Conservation (phyloP, 2,329 filamentous ascomycete genomes). For the Xylaria sp. region DNA sequence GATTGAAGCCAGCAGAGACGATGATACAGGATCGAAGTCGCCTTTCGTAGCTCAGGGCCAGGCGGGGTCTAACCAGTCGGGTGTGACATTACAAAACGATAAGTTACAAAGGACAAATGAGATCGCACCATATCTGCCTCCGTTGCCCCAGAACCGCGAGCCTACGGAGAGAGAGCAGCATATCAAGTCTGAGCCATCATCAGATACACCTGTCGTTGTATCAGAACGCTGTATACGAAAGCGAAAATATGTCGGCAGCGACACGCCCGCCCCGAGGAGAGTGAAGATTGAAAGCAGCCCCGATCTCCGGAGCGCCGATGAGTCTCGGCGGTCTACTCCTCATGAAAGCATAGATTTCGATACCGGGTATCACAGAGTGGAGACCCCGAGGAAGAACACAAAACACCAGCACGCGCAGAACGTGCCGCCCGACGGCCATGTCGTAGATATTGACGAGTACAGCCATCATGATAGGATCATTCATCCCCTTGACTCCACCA, state of each 20-base stretch:
- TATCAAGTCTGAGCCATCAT: constrained; percentile 65
- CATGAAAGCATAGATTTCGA: constrained; percentile 72
- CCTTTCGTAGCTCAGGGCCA: neutral
- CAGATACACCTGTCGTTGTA: constrained; percentile 63
- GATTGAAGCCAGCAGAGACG: neutral
- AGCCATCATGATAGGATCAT: neutral
- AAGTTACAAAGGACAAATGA: constrained; percentile 7
- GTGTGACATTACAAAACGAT: neutral
- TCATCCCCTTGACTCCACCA: neutral
- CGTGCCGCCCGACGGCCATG: neutral
- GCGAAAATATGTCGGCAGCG: constrained; percentile 53
- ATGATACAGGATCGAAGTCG: constrained; percentile 3
- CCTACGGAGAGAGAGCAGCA: constrained; percentile 5
- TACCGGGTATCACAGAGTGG: constrained; percentile 57
- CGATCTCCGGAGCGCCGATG: constrained; percentile 47
- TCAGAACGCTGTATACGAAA: constrained; percentile 63
- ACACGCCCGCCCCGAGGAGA: constrained; percentile 45
- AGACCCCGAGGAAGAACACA: constrained; percentile 55
- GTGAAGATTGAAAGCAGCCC: constrained; percentile 59
- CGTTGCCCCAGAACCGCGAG: constrained; percentile 41
- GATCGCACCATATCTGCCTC: constrained; percentile 46
- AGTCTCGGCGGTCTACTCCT: constrained; percentile 50
- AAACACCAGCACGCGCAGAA: constrained; percentile 35
- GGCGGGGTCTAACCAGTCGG: neutral
- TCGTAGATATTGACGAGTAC: neutral